Percentiles rank a stretch among this genome's conserved stretches.
Evolutionary conservation across 306 rosid genomes (phyloP).

Genomic region (Cicer pinnatifidum): DNA sequence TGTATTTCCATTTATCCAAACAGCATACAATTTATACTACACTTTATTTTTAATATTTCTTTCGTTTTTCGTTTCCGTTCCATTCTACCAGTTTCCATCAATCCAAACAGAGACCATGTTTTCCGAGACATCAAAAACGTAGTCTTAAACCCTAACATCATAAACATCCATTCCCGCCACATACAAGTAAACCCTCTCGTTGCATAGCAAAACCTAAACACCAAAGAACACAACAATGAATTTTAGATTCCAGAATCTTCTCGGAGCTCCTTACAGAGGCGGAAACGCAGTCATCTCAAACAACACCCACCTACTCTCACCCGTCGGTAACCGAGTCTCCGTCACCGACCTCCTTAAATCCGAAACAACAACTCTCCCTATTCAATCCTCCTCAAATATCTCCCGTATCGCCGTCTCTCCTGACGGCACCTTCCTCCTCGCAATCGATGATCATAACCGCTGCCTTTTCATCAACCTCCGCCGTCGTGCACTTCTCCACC

Average conservation of each 20-base stretch:
- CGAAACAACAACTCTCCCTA: constrained; percentile 69
- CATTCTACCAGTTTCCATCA: too few relatives aligned
- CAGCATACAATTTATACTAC: too few relatives aligned
- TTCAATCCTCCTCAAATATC: constrained; percentile 80
- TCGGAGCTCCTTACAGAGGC: constrained; percentile 96
- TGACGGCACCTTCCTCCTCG: constrained; percentile 73
- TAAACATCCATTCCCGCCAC: constrained; percentile 30
- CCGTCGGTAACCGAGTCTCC: constrained; percentile 83
- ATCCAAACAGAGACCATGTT: too few relatives aligned
- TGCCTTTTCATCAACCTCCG: constrained; percentile 84
- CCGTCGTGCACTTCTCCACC: constrained; percentile 84
- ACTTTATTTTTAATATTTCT: too few relatives aligned
- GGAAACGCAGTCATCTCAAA: constrained; percentile 72
- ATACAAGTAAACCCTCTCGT: neutral
- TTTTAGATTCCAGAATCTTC: constrained; percentile 84
- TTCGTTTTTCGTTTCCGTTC: too few relatives aligned
- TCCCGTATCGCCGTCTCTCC: constrained; percentile 79
- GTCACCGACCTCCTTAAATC: constrained; percentile 83
- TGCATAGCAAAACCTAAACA: neutral
- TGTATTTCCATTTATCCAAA: too few relatives aligned
- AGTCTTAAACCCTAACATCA: constrained; percentile 14
- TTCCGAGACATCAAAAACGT: too few relatives aligned
- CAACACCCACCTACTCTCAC: constrained; percentile 74
- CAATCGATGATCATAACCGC: constrained; percentile 76
- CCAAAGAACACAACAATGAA: constrained; percentile 56